Conservation (phyloP, 2,329 filamentous ascomycete genomes). For the Geoglossum cookeanum region DNA sequence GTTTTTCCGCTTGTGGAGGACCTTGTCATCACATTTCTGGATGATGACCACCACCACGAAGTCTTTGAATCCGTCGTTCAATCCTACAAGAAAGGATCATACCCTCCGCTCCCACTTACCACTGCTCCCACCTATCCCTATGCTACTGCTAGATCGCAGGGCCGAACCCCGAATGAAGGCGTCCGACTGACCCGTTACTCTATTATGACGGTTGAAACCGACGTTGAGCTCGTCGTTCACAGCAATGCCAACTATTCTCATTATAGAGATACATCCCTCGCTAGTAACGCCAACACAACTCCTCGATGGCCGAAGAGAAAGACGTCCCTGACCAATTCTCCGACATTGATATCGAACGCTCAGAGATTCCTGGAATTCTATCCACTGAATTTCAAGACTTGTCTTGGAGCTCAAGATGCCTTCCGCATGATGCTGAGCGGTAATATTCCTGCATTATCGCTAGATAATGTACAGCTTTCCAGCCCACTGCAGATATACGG, state of each 20-base stretch:
- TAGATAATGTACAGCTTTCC: not conserved
- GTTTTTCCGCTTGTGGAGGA: conserved; percentile 1
- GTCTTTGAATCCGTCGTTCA: not conserved
- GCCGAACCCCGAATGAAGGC: not conserved
- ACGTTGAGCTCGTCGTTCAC: not conserved
- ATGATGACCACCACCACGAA: not conserved
- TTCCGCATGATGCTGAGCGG: not conserved
- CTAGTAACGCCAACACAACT: not conserved
- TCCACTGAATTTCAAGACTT: not conserved
- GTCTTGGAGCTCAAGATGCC: not conserved
- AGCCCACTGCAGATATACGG: not conserved
- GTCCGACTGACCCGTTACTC: not conserved
- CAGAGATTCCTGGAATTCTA: not conserved
- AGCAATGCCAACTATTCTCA: not conserved
- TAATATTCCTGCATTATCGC: not conserved
- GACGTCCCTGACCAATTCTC: not conserved
- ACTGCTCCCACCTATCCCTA: not conserved
- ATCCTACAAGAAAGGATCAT: conserved; percentile 1
- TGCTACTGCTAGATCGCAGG: not conserved
- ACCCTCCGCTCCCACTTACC: not conserved
- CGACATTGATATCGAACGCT: not conserved
- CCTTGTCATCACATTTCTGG: not conserved
- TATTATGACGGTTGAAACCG: not conserved
- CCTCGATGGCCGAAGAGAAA: not conserved
- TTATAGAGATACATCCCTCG: not conserved